These are phyloP conservation scores for Adansonia gregorii DNA, from an alignment of 441 rosid genomes.

Conservation along the genomic window DNA sequence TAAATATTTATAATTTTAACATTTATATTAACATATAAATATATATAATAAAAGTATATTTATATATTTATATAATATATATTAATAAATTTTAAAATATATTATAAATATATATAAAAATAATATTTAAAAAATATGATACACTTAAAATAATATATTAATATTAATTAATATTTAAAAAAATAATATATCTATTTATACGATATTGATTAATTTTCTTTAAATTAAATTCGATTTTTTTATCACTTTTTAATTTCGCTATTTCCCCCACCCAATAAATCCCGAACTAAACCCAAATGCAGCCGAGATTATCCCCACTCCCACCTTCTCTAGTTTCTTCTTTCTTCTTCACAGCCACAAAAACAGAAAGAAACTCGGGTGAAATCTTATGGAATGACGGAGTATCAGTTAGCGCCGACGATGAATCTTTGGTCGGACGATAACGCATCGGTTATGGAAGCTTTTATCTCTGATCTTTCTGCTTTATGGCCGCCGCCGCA, in stretches of 20 bases:
- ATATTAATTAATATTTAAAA: too few species aligned
- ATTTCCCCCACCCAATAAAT: constrained; percentile 37
- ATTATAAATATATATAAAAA: too few species aligned
- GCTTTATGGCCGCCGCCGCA: constrained; percentile 66
- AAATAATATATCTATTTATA: too few species aligned
- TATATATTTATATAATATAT: too few species aligned
- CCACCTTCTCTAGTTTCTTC: not conserved
- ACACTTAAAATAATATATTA: too few species aligned
- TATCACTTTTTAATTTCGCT: not conserved
- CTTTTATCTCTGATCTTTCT: constrained; percentile 77
- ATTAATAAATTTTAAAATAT: too few species aligned
- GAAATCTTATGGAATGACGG: constrained; percentile 52
- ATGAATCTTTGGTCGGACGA: constrained; percentile 88
- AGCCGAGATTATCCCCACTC: not conserved
- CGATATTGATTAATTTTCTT: too few species aligned
- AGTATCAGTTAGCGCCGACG: constrained; percentile 49
- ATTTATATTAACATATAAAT: too few species aligned
- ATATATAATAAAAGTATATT: too few species aligned
- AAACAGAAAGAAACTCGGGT: not conserved
- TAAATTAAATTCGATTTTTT: too few species aligned
- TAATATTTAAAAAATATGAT: too few species aligned
- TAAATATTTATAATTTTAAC: too few species aligned
- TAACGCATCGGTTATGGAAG: constrained; percentile 86
- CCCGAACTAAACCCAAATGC: constrained; percentile 46
- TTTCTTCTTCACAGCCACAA: not conserved